Evolutionary conservation across 148 eudicot genomes (phyloP).

Genomic region (Vaccinium corymbosum): DNA sequence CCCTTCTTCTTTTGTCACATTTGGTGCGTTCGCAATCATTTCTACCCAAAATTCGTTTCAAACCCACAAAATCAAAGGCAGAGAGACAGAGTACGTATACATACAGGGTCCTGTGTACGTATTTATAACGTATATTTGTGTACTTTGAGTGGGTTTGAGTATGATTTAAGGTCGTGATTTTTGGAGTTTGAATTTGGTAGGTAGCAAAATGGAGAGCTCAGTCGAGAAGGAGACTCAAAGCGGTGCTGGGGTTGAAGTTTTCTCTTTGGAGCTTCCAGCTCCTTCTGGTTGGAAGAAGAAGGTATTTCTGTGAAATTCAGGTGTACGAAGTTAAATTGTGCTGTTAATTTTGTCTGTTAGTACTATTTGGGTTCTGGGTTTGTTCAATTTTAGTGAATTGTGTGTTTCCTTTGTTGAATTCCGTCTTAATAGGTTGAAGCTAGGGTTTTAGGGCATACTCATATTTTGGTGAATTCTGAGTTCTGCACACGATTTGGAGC

Average conservation of each 20-base stretch:
- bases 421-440: slow-evolving; percentile 1
- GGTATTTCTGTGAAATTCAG: slow-evolving; percentile 20
- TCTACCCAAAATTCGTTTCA: background rate
- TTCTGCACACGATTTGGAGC: background rate
- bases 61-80: background rate
- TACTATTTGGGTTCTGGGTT: slow-evolving; percentile 13
- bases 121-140: background rate
- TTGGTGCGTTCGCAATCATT: too few relatives aligned
- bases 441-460: background rate
- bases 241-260: slow-evolving; percentile 25
- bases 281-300: slow-evolving; percentile 47
- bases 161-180: background rate
- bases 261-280: slow-evolving; percentile 41
- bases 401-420: background rate
- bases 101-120: too few relatives aligned
- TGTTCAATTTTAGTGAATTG: background rate
- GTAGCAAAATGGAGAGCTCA: slow-evolving; percentile 43
- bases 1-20: background rate
- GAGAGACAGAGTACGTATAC: background rate
- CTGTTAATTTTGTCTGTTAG: background rate
- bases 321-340: background rate
- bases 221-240: slow-evolving; percentile 30
- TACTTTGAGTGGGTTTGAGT: background rate
- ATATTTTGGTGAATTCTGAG: background rate
- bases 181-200: slow-evolving; percentile 33